Base-by-base conservation (phyloP, 2,329 filamentous ascomycete species). In the Nemania diffusa region DNA sequence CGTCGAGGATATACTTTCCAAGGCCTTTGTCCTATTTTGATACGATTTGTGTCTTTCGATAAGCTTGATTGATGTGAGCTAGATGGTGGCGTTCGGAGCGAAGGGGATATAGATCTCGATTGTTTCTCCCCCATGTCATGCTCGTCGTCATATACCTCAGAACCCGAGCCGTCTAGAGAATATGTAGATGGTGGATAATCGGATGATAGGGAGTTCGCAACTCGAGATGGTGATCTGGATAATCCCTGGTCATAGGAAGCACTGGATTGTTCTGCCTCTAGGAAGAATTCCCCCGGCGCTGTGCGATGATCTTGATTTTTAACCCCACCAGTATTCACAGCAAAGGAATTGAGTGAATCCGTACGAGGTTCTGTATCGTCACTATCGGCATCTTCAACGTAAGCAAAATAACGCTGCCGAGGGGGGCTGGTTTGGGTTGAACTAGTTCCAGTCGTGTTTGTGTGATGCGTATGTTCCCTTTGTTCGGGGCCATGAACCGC, bases 361-460 rank as follows among this genome's bases (percentile, higher is more conserved):
- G 52, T 9, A 40, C 9, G 40, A 26, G 1, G 1, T 22, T 6
- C 9, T 6, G 11, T 13, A 3, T 52, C 46, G 2, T 61, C 58
- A 20, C n/a, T 20, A 42, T 61, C 58, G 22, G 58, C 46, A 27
- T 61, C 58, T 53, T 61, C 58, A 5, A 61, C 58, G 44, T 61
- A 61, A 53, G 58, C 57, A 22, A 17, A 22, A 37, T 22, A 7
- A 24, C 1, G 1, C 26, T 6, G 29, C 17, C 52, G 29, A 55
- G 52, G 20, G 22, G 5, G n/a, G 29, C 3, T 4, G 20, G n/a
- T 55, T 22, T 24, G 29, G 32, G 5, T 37, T 26, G 29, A 5
- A 13, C 20, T 15, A 24, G 7, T 40, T 55, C 26, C 9, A 55
- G 52, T 9, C 17, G 7, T 24, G 32, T 6, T 24, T 3, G 20